Base-by-base conservation (phyloP, 441 rosid species). In the Erodium texanum region DNA sequence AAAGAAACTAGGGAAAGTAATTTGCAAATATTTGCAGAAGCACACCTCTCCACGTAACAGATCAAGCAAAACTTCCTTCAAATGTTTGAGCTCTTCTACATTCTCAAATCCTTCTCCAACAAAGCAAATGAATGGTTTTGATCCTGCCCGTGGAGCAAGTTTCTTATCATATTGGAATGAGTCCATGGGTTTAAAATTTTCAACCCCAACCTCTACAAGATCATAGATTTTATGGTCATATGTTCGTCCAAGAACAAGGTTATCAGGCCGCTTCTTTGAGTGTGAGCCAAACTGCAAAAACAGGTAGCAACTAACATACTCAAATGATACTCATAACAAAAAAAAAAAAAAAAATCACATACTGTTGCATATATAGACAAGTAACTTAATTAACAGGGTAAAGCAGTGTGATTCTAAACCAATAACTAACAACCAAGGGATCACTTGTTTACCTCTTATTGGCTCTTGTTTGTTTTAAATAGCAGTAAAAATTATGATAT, bases 181-280 rank as follows among this genome's bases (percentile, higher is more conserved):
- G 14, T 75, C 77, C 80, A 88, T 68, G 32, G 96, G 69, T 73
- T 84, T 88, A 64, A 83, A 91, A 76, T 93, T 91, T 79, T 93
- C 93, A 66, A 93, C 82, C 64, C 95, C 97, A 79, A 91, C 90
- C 81, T 93, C 99, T 6, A 93, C 85, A 56, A 91, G 90, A 77
- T 93, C 99, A 63, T 87, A 93, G 41, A 91, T 80, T 66, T 85
- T 89, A 75, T 91, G 86, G 79, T 91, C 93, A 16, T 86, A 93
- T 43, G 82, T 93, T 74, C 97, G 75, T 19, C 99, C 96, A 16
- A 91, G 79, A 20, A 93, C 83, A 68, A 93, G 87, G 79, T 91
- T 93, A 77, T 91, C 80, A 15, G 99, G 97, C 27, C 96, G 84
- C 77, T 93, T 93, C 90, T 89, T 93, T 24, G 97, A 72, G 75